Percentiles rank a stretch among this genome's conserved stretches.
Evolutionary conservation across 331 rosid species (phyloP).

Genomic region (Stylosanthes scabra): DNA sequence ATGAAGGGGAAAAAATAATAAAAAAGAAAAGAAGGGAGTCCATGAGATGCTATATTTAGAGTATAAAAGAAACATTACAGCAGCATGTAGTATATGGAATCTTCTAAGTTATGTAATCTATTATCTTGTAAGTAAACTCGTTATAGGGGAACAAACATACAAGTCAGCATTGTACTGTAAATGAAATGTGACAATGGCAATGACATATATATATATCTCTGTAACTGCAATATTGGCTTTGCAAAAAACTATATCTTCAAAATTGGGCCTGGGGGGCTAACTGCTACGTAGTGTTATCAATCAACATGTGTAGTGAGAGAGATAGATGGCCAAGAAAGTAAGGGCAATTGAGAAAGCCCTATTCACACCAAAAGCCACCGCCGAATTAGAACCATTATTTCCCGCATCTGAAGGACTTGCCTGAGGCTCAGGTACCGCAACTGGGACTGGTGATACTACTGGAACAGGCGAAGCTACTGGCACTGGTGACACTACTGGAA

Average conservation of each 20-base stretch:
- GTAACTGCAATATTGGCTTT: background rate
- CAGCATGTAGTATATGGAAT: background rate
- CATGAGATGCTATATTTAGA: background rate
- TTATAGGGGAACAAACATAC: background rate
- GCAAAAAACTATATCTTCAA: background rate
- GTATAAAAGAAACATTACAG: background rate
- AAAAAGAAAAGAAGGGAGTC: background rate
- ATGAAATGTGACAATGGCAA: background rate
- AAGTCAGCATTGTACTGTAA: constrained; percentile 4
- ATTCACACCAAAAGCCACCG: constrained; percentile 10
- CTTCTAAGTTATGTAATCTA: constrained; percentile 1
- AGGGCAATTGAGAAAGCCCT: constrained; percentile 2
- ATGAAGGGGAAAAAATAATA: background rate
- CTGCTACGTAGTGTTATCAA: background rate
- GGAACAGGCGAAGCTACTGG: background rate
- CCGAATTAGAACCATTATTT: constrained; percentile 1
- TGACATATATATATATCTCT: background rate
- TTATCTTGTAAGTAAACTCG: background rate
- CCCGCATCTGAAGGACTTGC: background rate
- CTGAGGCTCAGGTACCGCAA: background rate
- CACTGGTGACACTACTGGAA: background rate
- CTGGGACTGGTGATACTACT: background rate
- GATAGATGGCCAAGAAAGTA: constrained; percentile 1
- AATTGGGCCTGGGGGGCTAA: background rate
- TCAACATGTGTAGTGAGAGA: background rate